Evolutionary conservation across 192 early-diverging fungal species (phyloP).

Genomic region (Backusella macrospora): DNA sequence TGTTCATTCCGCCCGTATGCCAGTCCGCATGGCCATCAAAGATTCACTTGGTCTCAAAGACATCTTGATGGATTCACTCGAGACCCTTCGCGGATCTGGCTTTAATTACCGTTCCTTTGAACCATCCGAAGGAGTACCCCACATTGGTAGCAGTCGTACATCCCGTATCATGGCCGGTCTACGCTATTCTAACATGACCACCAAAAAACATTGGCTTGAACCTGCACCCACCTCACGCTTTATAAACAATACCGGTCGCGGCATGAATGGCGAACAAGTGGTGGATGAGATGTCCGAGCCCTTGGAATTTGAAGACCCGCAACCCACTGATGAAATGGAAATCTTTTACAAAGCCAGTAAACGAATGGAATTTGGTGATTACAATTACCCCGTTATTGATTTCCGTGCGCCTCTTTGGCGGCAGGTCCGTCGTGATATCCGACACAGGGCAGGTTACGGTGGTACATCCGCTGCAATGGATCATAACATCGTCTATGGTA

Average conservation of each 20-base stretch:
- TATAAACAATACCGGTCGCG: conserved; percentile 18
- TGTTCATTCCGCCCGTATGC: conserved; percentile 73
- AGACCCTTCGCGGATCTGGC: conserved; percentile 74
- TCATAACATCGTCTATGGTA: neutral
- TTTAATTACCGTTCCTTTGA: conserved; percentile 85
- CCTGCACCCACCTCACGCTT: conserved; percentile 41
- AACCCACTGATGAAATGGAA: conserved; percentile 46
- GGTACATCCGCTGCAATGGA: neutral
- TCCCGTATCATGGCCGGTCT: conserved; percentile 62
- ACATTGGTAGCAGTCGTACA: conserved; percentile 55
- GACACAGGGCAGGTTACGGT: conserved; percentile 17
- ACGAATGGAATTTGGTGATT: conserved; percentile 52
- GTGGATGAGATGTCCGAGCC: conserved; percentile 6
- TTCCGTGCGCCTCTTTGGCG: conserved; percentile 37
- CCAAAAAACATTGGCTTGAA: conserved; percentile 57
- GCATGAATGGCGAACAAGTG: conserved; percentile 21
- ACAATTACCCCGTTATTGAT: conserved; percentile 59
- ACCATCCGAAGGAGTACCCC: conserved; percentile 65
- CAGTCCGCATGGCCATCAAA: conserved; percentile 73
- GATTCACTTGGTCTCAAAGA: conserved; percentile 87
- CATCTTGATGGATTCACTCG: conserved; percentile 76
- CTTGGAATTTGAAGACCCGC: conserved; percentile 44
- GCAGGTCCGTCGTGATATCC: conserved; percentile 21
- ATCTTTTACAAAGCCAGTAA: conserved; percentile 45
- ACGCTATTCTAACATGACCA: conserved; percentile 52